Evolutionary conservation across 371 early-diverging fungal genomes (phyloP).

Genomic region (Paraphysoderma sedebokerense): DNA sequence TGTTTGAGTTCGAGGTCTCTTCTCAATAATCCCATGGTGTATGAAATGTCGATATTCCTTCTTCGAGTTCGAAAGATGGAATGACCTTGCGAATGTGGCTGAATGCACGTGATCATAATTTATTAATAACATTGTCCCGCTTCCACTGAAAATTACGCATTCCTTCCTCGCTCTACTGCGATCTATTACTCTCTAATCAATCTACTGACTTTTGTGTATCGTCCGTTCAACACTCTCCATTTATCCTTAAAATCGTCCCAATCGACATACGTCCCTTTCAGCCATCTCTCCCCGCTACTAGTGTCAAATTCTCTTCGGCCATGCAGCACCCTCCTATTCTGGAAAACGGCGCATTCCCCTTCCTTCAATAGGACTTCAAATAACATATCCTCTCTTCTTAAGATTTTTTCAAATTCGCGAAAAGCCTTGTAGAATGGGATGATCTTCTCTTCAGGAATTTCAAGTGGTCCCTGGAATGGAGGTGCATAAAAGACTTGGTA

Average conservation of each 20-base stretch:
- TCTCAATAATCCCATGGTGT: no score
- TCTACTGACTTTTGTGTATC: no score
- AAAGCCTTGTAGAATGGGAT: conserved; percentile 52
- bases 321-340: conserved; percentile 68
- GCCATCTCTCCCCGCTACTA: conserved; percentile 29
- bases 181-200: no score
- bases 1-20: no score
- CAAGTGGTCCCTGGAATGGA: conserved; percentile 75
- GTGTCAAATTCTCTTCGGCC: conserved; percentile 63
- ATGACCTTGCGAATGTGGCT: no score
- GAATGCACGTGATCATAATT: no score
- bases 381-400: conserved; percentile 36
- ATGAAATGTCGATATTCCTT: no score
- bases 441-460: conserved; percentile 20
- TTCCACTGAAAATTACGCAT: no score
- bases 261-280: conserved; percentile 64
- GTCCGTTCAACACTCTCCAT: conserved; percentile 7
- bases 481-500: conserved; percentile 59
- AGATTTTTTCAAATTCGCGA: conserved; percentile 36
- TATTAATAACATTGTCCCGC: no score
- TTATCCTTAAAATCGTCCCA: conserved; percentile 63
- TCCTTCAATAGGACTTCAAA: conserved; percentile 45
- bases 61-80: no score
- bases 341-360: conserved; percentile 62
- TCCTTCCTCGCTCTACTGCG: no score